Percentiles rank a stretch among this genome's conserved stretches.
phyloP scores from a whole-genome alignment of 306 rosid genomes.

The Ormosia emarginata region DNA sequence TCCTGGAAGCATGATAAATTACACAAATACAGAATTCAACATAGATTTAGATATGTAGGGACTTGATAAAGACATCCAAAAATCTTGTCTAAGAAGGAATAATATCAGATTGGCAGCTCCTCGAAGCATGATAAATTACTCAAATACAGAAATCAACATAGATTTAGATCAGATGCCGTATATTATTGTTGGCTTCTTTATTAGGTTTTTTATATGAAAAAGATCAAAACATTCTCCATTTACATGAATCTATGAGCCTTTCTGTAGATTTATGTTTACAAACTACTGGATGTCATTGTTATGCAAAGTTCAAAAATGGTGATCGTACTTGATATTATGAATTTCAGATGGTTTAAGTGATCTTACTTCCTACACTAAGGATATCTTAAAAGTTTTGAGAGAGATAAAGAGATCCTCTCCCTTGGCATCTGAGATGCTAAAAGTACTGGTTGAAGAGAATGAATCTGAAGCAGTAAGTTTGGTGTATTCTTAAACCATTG shows the following conservation, averaged over 20 bases:
- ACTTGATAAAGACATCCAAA: too few species aligned
- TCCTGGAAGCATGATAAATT: background rate
- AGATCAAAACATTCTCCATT: background rate
- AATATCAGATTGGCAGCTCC: background rate
- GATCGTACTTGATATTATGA: conserved; percentile 27
- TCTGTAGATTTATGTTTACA: background rate
- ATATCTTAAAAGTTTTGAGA: conserved; percentile 63
- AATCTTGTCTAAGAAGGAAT: too few species aligned
- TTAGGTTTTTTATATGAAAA: background rate
- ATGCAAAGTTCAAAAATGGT: background rate
- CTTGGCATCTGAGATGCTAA: conserved; percentile 70
- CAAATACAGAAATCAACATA: conserved; percentile 10
- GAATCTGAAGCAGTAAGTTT: conserved; percentile 71
- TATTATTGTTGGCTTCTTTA: background rate
- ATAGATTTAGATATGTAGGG: background rate
- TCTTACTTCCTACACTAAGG: conserved; percentile 53
- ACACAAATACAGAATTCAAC: conserved; percentile 16
- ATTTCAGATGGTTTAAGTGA: conserved; percentile 71
- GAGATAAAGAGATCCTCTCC: conserved; percentile 78
- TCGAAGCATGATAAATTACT: background rate
- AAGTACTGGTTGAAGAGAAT: conserved; percentile 55
- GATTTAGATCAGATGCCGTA: conserved; percentile 4
- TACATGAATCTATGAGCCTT: background rate
- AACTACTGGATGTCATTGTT: background rate
- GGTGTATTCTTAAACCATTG: conserved; percentile 6